Evolutionary conservation across 495 filamentous ascomycete species (phyloP).

Genomic region (Aspergillus taichungensis): DNA sequence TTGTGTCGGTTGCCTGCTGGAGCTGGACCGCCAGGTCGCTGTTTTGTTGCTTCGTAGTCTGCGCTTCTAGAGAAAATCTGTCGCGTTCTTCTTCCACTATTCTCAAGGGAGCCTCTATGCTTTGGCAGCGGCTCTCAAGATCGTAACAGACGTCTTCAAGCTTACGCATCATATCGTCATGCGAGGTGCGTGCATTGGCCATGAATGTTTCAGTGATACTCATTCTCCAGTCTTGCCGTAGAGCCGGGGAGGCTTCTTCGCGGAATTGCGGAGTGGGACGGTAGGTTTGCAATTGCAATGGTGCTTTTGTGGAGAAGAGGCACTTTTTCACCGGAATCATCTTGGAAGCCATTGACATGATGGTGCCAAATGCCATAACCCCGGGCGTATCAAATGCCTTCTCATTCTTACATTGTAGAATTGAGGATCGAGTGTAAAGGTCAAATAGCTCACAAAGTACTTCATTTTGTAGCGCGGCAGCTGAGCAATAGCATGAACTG

Average conservation of each 20-base stretch:
- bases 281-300: conserved; percentile 5
- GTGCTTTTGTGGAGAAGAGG: conserved; percentile 9
- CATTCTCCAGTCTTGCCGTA: conserved; percentile 37
- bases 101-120: conserved; percentile 40
- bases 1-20: conserved; percentile 12
- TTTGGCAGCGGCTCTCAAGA: conserved; percentile 45
- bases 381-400: background rate
- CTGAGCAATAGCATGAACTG: conserved; percentile 14
- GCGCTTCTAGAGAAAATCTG: conserved; percentile 18
- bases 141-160: conserved; percentile 45
- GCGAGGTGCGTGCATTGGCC: conserved; percentile 23
- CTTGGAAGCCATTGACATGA: conserved; percentile 9
- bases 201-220: conserved; percentile 27
- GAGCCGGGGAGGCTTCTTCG: conserved; percentile 5
- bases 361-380: conserved; percentile 5
- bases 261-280: conserved; percentile 5
- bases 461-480: conserved; percentile 18
- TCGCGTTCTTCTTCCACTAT: conserved; percentile 36
- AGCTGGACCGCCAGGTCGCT: conserved; percentile 19
- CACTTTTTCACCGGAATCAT: conserved; percentile 8
- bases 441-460: conserved; percentile 21
- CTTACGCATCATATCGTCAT: conserved; percentile 35
- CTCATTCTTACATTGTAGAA: conserved; percentile 6
- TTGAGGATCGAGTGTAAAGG: conserved; percentile 16
- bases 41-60: conserved; percentile 20